phyloP scores from a whole-genome alignment of 805 yeast species.

The Komagataella populi region DNA sequence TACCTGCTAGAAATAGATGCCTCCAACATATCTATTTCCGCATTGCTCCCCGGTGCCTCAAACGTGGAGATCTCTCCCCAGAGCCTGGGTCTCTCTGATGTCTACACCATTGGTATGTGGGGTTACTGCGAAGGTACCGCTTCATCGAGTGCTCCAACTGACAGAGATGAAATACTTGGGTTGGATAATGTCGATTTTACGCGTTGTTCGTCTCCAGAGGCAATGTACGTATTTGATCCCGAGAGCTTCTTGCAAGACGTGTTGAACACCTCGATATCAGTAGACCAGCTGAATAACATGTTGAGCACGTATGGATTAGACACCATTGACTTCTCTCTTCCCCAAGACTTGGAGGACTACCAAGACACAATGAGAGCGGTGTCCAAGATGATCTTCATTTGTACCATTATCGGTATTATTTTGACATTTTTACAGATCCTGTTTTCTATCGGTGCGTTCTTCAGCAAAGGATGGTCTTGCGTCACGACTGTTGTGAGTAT shows the following conservation, averaged over 20 bases:
- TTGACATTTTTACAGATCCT: conserved; percentile 27
- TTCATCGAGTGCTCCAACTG: conserved; percentile 9
- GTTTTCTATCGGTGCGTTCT: conserved; percentile 17
- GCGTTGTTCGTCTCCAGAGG: conserved; percentile 39
- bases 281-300: conserved; percentile 9
- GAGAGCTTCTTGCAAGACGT: conserved; percentile 16
- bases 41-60: conserved; percentile 7
- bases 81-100: conserved; percentile 26
- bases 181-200: conserved; percentile 17
- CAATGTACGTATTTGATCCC: conserved; percentile 47
- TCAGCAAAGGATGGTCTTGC: conserved; percentile 30
- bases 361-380: conserved; percentile 28
- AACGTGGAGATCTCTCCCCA: conserved; percentile 4
- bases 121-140: conserved; percentile 33
- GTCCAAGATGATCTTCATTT: conserved; percentile 46
- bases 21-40: conserved; percentile 14
- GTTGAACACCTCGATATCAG: conserved; percentile 6
- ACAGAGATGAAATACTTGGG: conserved; percentile 12
- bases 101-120: conserved; percentile 46
- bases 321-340: conserved; percentile 28
- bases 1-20: conserved; percentile 36
- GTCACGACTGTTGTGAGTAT: conserved; percentile 30
- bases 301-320: conserved; percentile 3
- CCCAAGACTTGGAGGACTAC: conserved; percentile 36
- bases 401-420: conserved; percentile 34